These are phyloP conservation scores for Lathyrus sativus DNA, from an alignment of 306 rosid species.

Conservation along the genomic window DNA sequence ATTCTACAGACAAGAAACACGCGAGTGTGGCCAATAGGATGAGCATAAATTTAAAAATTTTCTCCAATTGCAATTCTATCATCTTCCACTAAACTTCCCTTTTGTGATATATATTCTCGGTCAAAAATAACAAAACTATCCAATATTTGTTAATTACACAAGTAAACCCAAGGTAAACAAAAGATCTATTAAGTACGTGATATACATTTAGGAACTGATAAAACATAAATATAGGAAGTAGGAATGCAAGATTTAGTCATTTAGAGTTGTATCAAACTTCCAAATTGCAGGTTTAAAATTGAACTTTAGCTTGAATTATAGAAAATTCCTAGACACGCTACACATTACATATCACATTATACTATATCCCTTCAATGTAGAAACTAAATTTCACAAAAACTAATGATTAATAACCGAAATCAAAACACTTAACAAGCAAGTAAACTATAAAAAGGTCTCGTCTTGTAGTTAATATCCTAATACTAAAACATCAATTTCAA, in stretches of 20 bases:
- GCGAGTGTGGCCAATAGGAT: not conserved
- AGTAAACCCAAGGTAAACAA: not conserved
- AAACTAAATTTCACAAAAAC: slow-evolving; percentile 15
- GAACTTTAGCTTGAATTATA: not conserved
- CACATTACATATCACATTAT: slow-evolving; percentile 4
- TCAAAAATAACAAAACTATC: slow-evolving; percentile 15
- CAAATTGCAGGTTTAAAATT: not conserved
- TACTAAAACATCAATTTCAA: not conserved
- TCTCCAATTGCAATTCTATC: slow-evolving; percentile 3
- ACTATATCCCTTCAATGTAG: slow-evolving; percentile 6
- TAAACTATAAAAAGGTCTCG: not conserved
- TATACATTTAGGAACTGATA: not conserved
- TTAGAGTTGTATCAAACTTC: not conserved
- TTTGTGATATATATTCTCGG: not conserved
- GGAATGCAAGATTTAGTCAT: not conserved
- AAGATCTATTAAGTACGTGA: not conserved
- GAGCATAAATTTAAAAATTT: slow-evolving; percentile 15
- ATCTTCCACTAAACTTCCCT: not conserved
- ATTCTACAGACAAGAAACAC: not conserved
- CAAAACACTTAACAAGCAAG: not conserved
- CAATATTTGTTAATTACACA: not conserved
- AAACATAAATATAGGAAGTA: slow-evolving; percentile 10
- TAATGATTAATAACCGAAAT: not conserved
- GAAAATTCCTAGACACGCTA: not conserved
- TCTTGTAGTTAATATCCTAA: not conserved